phyloP scores from a whole-genome alignment of 495 filamentous ascomycete genomes.

The Glutinoglossum americanum region DNA sequence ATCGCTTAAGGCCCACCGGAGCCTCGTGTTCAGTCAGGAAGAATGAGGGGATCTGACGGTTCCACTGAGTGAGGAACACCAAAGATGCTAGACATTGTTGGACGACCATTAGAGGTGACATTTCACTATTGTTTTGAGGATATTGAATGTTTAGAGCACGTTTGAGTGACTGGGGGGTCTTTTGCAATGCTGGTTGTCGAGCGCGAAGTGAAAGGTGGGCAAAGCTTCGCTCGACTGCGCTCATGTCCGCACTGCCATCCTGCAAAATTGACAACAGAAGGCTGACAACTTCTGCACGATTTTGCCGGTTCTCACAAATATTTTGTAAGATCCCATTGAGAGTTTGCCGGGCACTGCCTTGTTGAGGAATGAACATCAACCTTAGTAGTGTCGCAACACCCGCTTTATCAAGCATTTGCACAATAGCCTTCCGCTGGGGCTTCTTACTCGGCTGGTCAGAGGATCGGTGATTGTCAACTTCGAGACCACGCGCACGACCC shows the following conservation, averaged over 20 bases:
- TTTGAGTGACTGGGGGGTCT: constrained; percentile 62
- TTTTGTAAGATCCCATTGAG: constrained; percentile 72
- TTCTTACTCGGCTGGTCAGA: constrained; percentile 29
- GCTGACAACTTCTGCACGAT: constrained; percentile 83
- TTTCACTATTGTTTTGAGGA: constrained; percentile 38
- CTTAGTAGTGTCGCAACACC: constrained; percentile 85
- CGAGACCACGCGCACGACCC: constrained; percentile 21
- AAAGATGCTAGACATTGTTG: constrained; percentile 81
- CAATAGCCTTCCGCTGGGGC: constrained; percentile 50
- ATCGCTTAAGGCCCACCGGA: constrained; percentile 47
- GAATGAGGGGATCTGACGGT: constrained; percentile 67
- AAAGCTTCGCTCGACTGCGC: constrained; percentile 88
- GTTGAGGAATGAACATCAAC: constrained; percentile 89
- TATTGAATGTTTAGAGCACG: constrained; percentile 37
- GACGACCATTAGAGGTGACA: constrained; percentile 82
- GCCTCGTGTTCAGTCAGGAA: constrained; percentile 92
- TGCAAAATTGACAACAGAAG: constrained; percentile 86
- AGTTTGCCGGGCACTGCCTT: constrained; percentile 55
- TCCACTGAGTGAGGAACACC: constrained; percentile 58
- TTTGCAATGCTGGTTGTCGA: constrained; percentile 51
- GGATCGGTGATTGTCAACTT: constrained; percentile 12
- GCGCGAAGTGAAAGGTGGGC: constrained; percentile 77
- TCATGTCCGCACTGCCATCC: constrained; percentile 80
- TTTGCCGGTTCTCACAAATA: constrained; percentile 84
- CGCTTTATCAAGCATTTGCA: constrained; percentile 92